Evolutionary conservation across 306 rosid genomes (phyloP).

Genomic region (Heteromeles arbutifolia): DNA sequence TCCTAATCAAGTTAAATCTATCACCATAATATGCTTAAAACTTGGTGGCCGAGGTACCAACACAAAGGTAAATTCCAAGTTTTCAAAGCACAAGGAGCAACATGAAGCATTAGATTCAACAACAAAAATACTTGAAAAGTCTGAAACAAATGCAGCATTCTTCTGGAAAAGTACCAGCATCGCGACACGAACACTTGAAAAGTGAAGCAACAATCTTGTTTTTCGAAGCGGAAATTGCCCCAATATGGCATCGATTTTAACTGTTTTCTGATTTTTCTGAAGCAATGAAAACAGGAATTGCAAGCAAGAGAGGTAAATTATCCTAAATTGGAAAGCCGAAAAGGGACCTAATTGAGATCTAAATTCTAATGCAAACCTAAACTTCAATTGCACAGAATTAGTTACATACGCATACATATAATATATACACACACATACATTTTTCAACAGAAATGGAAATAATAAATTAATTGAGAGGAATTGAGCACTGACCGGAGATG

Average conservation of each 20-base stretch:
- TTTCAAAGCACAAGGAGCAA: not conserved
- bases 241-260: not conserved
- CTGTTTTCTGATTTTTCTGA: not conserved
- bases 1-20: not conserved
- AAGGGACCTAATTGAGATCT: slow-evolving; percentile 7
- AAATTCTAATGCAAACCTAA: not conserved
- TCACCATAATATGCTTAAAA: not conserved
- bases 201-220: not conserved
- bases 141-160: not conserved
- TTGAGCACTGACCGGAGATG: slow-evolving; percentile 35
- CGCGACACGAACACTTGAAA: not conserved
- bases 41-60: not conserved
- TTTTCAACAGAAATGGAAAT: slow-evolving; percentile 1
- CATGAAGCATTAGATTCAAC: not conserved
- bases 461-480: not conserved
- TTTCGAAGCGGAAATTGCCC: not conserved
- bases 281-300: not conserved
- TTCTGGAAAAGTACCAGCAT: not conserved
- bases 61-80: not conserved
- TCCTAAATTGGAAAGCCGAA: not conserved
- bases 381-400: not conserved
- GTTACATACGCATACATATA: not conserved
- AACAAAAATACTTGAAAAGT: not conserved
- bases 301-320: not conserved
- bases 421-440: not conserved